Evolutionary conservation across 805 yeast genomes (phyloP).

Genomic region (Ogataea siamensis): DNA sequence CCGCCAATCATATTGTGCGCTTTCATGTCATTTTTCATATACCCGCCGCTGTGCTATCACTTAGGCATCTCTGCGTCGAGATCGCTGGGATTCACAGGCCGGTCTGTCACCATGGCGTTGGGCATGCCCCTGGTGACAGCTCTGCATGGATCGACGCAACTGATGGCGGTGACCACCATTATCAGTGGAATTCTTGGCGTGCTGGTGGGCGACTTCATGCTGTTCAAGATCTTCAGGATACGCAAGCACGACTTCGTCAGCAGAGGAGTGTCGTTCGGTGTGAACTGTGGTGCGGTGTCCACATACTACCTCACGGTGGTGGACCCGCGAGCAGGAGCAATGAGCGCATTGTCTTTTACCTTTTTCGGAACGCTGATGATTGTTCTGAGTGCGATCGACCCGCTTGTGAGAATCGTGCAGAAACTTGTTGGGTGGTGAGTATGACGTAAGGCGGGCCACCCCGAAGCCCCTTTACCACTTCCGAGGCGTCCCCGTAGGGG

Average conservation of each 20-base stretch:
- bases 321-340: constrained; percentile 80
- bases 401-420: constrained; percentile 47
- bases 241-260: constrained; percentile 66
- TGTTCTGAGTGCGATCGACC: constrained; percentile 58
- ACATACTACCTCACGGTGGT: constrained; percentile 68
- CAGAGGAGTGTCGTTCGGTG: constrained; percentile 72
- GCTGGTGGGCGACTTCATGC: constrained; percentile 55
- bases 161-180: constrained; percentile 78
- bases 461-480: not conserved
- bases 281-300: constrained; percentile 80
- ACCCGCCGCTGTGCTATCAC: constrained; percentile 66
- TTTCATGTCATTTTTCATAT: constrained; percentile 58
- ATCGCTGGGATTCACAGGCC: constrained; percentile 72
- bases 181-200: constrained; percentile 77
- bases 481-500: constrained; percentile 3
- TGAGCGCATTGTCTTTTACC: constrained; percentile 69
- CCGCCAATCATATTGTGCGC: constrained; percentile 59
- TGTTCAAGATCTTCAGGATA: constrained; percentile 45
- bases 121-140: constrained; percentile 74
- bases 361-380: constrained; percentile 74
- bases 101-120: constrained; percentile 75
- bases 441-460: not conserved
- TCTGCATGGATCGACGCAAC: constrained; percentile 63
- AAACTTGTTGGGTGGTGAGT: constrained; percentile 43
- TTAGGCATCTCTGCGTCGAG: constrained; percentile 60